Percentiles rank a stretch among this genome's conserved stretches.
These are phyloP conservation scores for Pterocarpus santalinus DNA, from an alignment of 306 rosid genomes.

Conservation along the genomic window DNA sequence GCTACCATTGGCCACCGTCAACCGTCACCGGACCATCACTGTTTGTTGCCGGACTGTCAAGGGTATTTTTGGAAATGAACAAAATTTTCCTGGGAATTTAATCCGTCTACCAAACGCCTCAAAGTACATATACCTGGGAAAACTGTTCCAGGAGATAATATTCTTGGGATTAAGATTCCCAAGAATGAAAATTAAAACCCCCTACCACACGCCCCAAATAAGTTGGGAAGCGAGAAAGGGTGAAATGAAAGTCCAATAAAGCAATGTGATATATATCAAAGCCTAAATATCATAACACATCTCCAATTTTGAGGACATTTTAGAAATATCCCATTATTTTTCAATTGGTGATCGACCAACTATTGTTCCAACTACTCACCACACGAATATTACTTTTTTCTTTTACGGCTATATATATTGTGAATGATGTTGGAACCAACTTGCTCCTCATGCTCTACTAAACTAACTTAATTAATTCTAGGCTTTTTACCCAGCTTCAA, in stretches of 20 bases:
- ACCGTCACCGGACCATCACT: no score
- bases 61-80: no score
- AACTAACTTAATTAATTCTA: background rate
- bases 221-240: background rate
- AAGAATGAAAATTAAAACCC: no score
- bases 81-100: no score
- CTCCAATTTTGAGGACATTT: no score
- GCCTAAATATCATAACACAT: background rate
- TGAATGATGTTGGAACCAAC: conserved; percentile 8
- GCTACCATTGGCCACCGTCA: no score
- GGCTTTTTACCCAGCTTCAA: conserved; percentile 20
- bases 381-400: background rate
- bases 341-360: background rate
- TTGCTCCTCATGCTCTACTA: background rate
- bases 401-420: background rate
- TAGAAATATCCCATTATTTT: background rate
- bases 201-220: no score
- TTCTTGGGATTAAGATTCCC: no score
- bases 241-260: background rate
- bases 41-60: no score
- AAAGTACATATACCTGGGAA: no score
- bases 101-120: no score
- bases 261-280: background rate
- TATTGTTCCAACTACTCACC: background rate
- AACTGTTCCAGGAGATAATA: no score